phyloP scores from a whole-genome alignment of 2,329 filamentous ascomycete species.

The Aphanoascus verrucosus region DNA sequence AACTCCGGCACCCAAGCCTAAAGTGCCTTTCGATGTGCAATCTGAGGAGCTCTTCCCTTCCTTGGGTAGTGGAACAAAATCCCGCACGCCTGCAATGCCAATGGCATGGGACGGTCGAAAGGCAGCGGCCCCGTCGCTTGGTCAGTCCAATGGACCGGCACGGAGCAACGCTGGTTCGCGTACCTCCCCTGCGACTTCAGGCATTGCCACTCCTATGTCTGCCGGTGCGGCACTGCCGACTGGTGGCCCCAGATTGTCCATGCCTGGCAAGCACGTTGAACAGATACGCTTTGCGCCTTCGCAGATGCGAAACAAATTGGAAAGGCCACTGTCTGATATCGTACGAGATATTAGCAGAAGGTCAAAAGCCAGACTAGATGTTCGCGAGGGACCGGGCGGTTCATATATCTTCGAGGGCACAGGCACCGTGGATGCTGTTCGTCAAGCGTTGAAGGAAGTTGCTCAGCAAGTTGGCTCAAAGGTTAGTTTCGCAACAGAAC shows the following conservation, averaged over 20 bases:
- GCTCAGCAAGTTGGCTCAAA: slow-evolving; percentile 78
- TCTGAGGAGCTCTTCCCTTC: slow-evolving; percentile 93
- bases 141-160: slow-evolving; percentile 39
- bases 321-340: slow-evolving; percentile 73
- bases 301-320: slow-evolving; percentile 67
- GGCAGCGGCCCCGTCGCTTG: slow-evolving; percentile 27
- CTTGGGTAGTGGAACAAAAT: slow-evolving; percentile 61
- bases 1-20: slow-evolving; percentile 28
- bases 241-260: slow-evolving; percentile 49
- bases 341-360: slow-evolving; percentile 86
- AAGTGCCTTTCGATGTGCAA: slow-evolving; percentile 58
- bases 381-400: slow-evolving; percentile 61
- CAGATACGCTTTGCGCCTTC: slow-evolving; percentile 61
- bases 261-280: slow-evolving; percentile 76
- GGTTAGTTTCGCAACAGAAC: slow-evolving; percentile 41
- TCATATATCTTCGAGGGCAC: slow-evolving; percentile 72
- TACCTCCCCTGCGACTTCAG: slow-evolving; percentile 54
- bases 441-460: slow-evolving; percentile 80
- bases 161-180: slow-evolving; percentile 37
- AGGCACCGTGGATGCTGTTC: slow-evolving; percentile 71
- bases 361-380: slow-evolving; percentile 74
- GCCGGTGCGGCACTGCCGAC: slow-evolving; percentile 13
- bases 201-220: slow-evolving; percentile 26
- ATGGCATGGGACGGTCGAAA: slow-evolving; percentile 68
- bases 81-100: slow-evolving; percentile 48